phyloP scores from a whole-genome alignment of 306 rosid species.

The Prunus mume region DNA sequence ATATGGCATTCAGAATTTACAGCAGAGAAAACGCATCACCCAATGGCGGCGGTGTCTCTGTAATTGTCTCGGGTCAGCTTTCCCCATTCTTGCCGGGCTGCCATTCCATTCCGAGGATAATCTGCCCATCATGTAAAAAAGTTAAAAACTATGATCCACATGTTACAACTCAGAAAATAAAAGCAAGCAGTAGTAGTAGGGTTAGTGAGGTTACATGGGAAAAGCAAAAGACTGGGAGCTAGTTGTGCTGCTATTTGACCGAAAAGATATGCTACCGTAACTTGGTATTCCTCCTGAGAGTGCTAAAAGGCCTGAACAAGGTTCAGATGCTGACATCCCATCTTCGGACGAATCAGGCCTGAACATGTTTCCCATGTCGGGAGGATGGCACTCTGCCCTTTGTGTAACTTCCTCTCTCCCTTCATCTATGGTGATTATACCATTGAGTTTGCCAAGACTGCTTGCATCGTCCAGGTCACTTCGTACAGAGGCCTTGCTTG shows the following conservation, averaged over 20 bases:
- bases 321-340: slow-evolving; percentile 20
- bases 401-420: slow-evolving; percentile 32
- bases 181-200: not conserved
- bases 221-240: slow-evolving; percentile 73
- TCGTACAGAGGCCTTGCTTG: slow-evolving; percentile 11
- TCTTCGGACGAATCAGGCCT: slow-evolving; percentile 5
- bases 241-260: slow-evolving; percentile 63
- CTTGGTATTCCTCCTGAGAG: slow-evolving; percentile 10
- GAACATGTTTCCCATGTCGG: slow-evolving; percentile 22
- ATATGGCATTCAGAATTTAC: slow-evolving; percentile 33
- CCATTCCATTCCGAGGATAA: slow-evolving; percentile 70
- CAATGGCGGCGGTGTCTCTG: slow-evolving; percentile 21
- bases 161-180: not conserved
- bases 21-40: slow-evolving; percentile 44
- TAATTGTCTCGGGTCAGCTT: slow-evolving; percentile 31
- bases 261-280: slow-evolving; percentile 36
- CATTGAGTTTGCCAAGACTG: not conserved
- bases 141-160: slow-evolving; percentile 4
- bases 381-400: slow-evolving; percentile 13
- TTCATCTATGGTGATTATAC: slow-evolving; percentile 5
- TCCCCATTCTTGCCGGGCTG: slow-evolving; percentile 75
- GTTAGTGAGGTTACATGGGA: slow-evolving; percentile 51
- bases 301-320: slow-evolving; percentile 14
- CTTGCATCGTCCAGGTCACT: slow-evolving; percentile 24
- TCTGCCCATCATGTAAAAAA: slow-evolving; percentile 35